Base-by-base conservation (phyloP, 2,329 filamentous ascomycete species). In the Chaetomiaceae sp. region DNA sequence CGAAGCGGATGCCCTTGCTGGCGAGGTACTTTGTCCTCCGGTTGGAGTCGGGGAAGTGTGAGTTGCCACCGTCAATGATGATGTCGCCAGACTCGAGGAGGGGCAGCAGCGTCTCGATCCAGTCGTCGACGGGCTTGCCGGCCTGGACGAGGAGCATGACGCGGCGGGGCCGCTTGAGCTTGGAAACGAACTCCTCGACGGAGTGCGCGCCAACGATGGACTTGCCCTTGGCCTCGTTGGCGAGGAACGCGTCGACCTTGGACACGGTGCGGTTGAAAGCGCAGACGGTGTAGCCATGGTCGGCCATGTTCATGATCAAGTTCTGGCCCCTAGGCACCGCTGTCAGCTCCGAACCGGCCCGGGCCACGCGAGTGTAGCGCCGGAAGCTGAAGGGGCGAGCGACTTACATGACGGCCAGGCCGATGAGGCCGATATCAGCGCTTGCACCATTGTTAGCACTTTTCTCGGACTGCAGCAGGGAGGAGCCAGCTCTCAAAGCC, bases 131-230 rank as follows among this genome's bases (percentile, higher is more conserved):
- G 55, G 93, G 85, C 78, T 93, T 87, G 66, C 93, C 93, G 62
- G 93, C 93, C 86, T 96, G 94, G 74, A 98, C 93, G 60, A 98
- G 86, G 65, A 98, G 82, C 93, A 98, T 98, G 72, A 98, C 82
- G 64, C 90, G 86, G 63, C 93, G 88, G 65, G 93, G 93, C 64
- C 80, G 88, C 88, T 97, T 97, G 69, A 98, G 86, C 82, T 96
- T 96, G 72, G 81, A 73, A 66, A 91, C 81, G 68, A 98, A 96
- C 73, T 98, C 93, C 78, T 95, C 80, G 68, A 88, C 85, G 65
- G 83, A 86, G 75, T 95, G 84, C 62, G 93, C 91, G 68, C 93
- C 93, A 57, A 96, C 81, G 62, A 98, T 86, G 62, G 88, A 86
- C 81, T 95, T 96, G 77, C 90, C 87, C 79, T 91, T 89, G 68